These are phyloP conservation scores for Alloascoidea hylecoeti DNA, from an alignment of 805 yeast species.

Conservation along the genomic window DNA sequence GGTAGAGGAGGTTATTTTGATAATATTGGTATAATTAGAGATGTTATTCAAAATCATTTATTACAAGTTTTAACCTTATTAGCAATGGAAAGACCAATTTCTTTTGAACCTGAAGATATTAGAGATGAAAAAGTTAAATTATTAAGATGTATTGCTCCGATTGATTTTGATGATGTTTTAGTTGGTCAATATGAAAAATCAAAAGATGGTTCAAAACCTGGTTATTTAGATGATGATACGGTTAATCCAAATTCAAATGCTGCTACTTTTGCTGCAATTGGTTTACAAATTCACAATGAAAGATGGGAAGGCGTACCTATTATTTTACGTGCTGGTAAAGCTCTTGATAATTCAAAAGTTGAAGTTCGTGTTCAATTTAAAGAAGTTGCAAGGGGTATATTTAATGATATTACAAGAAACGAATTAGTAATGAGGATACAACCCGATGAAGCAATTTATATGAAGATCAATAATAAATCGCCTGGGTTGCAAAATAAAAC, in stretches of 20 bases:
- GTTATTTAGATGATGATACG: slow-evolving; percentile 69
- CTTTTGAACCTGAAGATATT: slow-evolving; percentile 64
- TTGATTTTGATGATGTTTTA: slow-evolving; percentile 41
- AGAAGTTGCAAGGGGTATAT: slow-evolving; percentile 59
- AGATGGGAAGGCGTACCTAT: slow-evolving; percentile 86
- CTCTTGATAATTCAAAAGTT: slow-evolving; percentile 67
- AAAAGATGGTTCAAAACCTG: slow-evolving; percentile 64
- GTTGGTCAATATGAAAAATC: slow-evolving; percentile 67
- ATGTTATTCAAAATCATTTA: slow-evolving; percentile 80
- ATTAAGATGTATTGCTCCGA: slow-evolving; percentile 48
- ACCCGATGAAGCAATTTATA: slow-evolving; percentile 69
- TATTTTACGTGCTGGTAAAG: slow-evolving; percentile 77
- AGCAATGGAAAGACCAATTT: slow-evolving; percentile 72
- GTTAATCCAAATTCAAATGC: slow-evolving; percentile 57
- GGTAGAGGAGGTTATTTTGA: slow-evolving; percentile 88
- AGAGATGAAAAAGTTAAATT: slow-evolving; percentile 78
- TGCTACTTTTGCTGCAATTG: slow-evolving; percentile 65
- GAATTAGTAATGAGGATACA: slow-evolving; percentile 73
- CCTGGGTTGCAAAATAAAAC: slow-evolving; percentile 68
- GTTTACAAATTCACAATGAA: slow-evolving; percentile 54
- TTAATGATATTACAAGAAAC: slow-evolving; percentile 57
- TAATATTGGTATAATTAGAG: slow-evolving; percentile 70
- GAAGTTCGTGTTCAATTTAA: slow-evolving; percentile 74
- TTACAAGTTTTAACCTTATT: slow-evolving; percentile 66
- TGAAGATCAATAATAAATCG: slow-evolving; percentile 66